Base-by-base conservation (phyloP, 2,329 filamentous ascomycete species). In the Fusarium nelsonii region DNA sequence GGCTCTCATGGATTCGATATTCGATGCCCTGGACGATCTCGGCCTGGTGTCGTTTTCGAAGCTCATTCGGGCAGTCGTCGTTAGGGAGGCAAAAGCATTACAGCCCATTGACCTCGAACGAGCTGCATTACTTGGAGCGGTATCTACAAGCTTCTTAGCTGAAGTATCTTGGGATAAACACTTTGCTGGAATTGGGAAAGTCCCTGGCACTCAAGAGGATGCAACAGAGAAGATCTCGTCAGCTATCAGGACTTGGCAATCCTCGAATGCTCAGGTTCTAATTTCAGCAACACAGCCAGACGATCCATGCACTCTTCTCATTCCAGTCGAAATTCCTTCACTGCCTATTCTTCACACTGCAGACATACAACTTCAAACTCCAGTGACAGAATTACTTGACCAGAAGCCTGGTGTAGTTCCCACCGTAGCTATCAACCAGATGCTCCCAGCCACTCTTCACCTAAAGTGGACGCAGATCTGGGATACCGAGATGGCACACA, bases 281-380 rank as follows among this genome's bases (percentile, higher is more conserved):
- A 63, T 81, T 0, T 64, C 74, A 9, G 56, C 73, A 4, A 51
- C 63, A 2, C 61, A 73, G 8, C 54, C 57, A 2, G 65, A 68
- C 7, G 81, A 85, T 20, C 69, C 83, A 78, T 65, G 85, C 86
- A 90, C 89, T 14, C 94, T 99, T 71, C 84, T 91, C 32, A 97
- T 99, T 54, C 92, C 94, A 0, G 94, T 99, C 15, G 93, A 97
- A 61, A 89, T 99, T 2, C 95, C 95, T 0, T 90, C 91, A 2
- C 85, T 97, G 3, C 88, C 92, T 48, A 88, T 97, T 20, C 87
- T 98, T 0, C 92, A 97, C 78, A 97, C 92, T 0, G 91, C 91
- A 4, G 88, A 91, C 53, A 85, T 95, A 30, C 82, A 83, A 30
- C 79, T 92, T 3, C 80, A 83, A 61, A 74, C 72, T 74, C 78